phyloP scores from a whole-genome alignment of 257 asterid species.

The Pogostemon cablin region DNA sequence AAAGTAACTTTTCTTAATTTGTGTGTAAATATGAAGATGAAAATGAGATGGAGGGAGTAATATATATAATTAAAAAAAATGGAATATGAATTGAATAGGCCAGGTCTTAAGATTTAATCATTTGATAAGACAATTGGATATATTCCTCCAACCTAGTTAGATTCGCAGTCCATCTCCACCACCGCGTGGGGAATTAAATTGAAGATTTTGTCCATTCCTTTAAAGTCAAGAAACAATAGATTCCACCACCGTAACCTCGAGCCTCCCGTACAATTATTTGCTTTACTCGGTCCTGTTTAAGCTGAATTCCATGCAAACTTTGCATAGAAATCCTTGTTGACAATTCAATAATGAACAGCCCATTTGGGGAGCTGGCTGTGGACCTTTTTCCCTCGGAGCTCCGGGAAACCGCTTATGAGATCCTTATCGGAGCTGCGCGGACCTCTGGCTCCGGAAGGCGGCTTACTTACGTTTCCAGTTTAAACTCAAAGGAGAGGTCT shows the following conservation, averaged over 20 bases:
- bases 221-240: slow-evolving; percentile 52
- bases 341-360: slow-evolving; percentile 38
- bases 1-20: too few species aligned
- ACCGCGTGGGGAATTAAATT: slow-evolving; percentile 6
- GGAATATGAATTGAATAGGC: too few species aligned
- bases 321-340: not conserved
- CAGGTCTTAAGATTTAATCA: too few species aligned
- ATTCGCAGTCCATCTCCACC: slow-evolving; percentile 9
- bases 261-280: slow-evolving; percentile 4
- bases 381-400: slow-evolving; percentile 72
- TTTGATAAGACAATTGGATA: too few species aligned
- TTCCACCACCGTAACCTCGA: slow-evolving; percentile 34
- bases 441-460: slow-evolving; percentile 65
- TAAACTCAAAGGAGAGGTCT: slow-evolving; percentile 36
- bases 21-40: too few species aligned
- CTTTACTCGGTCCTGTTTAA: not conserved
- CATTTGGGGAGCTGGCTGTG: slow-evolving; percentile 69
- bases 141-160: too few species aligned
- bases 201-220: slow-evolving; percentile 37
- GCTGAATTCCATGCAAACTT: slow-evolving; percentile 23
- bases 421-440: slow-evolving; percentile 80
- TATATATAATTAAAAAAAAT: too few species aligned
- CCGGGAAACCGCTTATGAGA: slow-evolving; percentile 88
- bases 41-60: too few species aligned
- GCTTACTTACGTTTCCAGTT: slow-evolving; percentile 71